phyloP scores from a whole-genome alignment of 2,329 filamentous ascomycete genomes.

The Didymellaceae sp. region DNA sequence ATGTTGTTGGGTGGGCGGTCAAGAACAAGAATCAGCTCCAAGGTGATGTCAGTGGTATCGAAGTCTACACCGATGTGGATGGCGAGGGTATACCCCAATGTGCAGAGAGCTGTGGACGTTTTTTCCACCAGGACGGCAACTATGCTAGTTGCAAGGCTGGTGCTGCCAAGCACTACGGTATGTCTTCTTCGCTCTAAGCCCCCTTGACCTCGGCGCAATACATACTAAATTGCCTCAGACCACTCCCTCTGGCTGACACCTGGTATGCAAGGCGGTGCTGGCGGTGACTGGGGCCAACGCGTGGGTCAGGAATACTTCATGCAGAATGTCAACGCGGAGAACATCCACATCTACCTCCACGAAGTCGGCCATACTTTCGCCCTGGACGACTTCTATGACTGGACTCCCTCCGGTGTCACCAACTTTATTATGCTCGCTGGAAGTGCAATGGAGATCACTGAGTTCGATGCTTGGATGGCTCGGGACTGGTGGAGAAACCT shows the following conservation, averaged over 20 bases:
- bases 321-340: slow-evolving; percentile 43
- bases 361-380: slow-evolving; percentile 55
- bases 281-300: slow-evolving; percentile 58
- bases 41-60: slow-evolving; percentile 45
- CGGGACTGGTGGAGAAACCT: slow-evolving; percentile 56
- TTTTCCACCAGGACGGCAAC: slow-evolving; percentile 55
- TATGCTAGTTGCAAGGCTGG: slow-evolving; percentile 52
- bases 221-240: slow-evolving; percentile 22
- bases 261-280: slow-evolving; percentile 53
- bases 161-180: slow-evolving; percentile 49
- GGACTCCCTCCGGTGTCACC: slow-evolving; percentile 51
- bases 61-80: slow-evolving; percentile 54
- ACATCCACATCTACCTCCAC: slow-evolving; percentile 57
- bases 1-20: slow-evolving; percentile 56
- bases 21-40: slow-evolving; percentile 48
- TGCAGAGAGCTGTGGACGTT: slow-evolving; percentile 51
- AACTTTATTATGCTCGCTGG: slow-evolving; percentile 58
- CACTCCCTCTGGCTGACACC: slow-evolving; percentile 58
- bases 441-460: slow-evolving; percentile 51
- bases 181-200: no score
- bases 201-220: neutral
- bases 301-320: slow-evolving; percentile 56
- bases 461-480: slow-evolving; percentile 60
- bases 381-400: slow-evolving; percentile 55
- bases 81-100: slow-evolving; percentile 53